These are phyloP conservation scores for Calonectria hawksworthii DNA, from an alignment of 2,329 filamentous ascomycete genomes.

Conservation along the genomic window DNA sequence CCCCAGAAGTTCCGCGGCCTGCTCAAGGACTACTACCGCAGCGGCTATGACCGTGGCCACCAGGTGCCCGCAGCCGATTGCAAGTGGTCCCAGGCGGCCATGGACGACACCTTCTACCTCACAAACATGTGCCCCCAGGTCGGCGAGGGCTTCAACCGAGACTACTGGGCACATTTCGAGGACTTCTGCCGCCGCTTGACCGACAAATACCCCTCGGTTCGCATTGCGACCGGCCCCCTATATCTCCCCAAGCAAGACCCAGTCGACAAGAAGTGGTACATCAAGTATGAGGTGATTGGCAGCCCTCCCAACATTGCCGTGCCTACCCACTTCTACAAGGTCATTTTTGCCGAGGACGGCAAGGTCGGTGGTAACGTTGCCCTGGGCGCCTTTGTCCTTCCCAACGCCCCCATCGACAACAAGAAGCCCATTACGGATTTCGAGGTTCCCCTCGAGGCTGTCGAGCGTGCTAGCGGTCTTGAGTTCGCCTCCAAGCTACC, in stretches of 20 bases:
- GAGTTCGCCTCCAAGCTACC: constrained; percentile 91
- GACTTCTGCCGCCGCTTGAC: constrained; percentile 94
- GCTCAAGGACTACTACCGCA: constrained; percentile 94
- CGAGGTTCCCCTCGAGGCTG: constrained; percentile 92
- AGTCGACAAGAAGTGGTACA: constrained; percentile 92
- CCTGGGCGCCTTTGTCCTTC: constrained; percentile 93
- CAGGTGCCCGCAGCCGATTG: constrained; percentile 97
- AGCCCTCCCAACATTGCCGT: constrained; percentile 94
- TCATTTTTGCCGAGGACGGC: constrained; percentile 95
- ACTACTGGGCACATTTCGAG: constrained; percentile 99
- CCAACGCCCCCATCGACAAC: constrained; percentile 91
- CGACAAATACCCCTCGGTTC: constrained; percentile 83
- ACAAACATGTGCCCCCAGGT: constrained; percentile 99
- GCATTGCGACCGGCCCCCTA: constrained; percentile 92
- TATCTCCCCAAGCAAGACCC: constrained; percentile 90
- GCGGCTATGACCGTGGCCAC: constrained; percentile 95
- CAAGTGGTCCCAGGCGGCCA: constrained; percentile 93
- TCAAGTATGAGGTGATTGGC: constrained; percentile 96
- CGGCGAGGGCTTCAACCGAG: constrained; percentile 96
- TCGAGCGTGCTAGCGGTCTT: constrained; percentile 92
- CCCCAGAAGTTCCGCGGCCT: constrained; percentile 90
- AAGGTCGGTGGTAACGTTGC: constrained; percentile 80
- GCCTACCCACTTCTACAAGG: constrained; percentile 99
- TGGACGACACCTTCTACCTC: constrained; percentile 95
- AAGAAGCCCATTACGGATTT: constrained; percentile 90